These are phyloP conservation scores for Cutaneotrichosporon sp. DNA, from an alignment of 1,284 basidiomycete genomes.

Conservation along the genomic window DNA sequence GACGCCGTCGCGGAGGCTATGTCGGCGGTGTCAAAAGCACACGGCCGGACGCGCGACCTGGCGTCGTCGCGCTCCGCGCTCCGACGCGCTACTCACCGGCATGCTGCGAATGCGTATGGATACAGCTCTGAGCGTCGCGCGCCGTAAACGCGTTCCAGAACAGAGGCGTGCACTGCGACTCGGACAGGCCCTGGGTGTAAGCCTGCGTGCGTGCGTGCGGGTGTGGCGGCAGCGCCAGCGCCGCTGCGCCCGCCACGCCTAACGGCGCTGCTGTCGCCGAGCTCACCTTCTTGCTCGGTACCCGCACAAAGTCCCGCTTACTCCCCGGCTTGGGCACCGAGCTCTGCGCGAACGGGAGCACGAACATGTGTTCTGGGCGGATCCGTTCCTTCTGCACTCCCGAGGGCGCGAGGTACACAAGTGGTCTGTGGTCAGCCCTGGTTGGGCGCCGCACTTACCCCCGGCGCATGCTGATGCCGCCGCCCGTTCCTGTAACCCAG, in stretches of 20 bases:
- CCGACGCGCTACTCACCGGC: constrained; percentile 48
- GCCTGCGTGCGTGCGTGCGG: too few species aligned
- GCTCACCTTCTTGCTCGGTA: constrained; percentile 55
- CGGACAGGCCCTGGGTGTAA: constrained; percentile 60
- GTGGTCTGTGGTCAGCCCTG: constrained; percentile 52
- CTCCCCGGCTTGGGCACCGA: constrained; percentile 57
- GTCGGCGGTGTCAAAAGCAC: too few species aligned
- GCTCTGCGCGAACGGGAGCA: constrained; percentile 68
- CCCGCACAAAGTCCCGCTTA: constrained; percentile 67
- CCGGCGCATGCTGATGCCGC: constrained; percentile 62
- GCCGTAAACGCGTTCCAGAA: constrained; percentile 85
- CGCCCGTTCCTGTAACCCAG: constrained; percentile 59
- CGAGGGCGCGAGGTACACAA: constrained; percentile 77
- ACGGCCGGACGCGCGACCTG: too few species aligned
- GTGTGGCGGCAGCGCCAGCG: too few species aligned
- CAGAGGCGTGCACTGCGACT: constrained; percentile 77
- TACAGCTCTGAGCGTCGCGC: constrained; percentile 66
- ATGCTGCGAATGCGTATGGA: constrained; percentile 80
- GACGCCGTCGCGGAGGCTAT: too few species aligned
- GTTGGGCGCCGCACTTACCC: constrained; percentile 54
- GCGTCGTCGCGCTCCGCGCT: too few species aligned
- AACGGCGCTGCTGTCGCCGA: too few species aligned
- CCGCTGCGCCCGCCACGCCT: too few species aligned
- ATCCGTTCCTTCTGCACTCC: constrained; percentile 85
- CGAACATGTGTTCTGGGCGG: constrained; percentile 70